A percentile compares a stretch with the other conserved stretches of the same genome.
These are phyloP conservation scores for Wickerhamomyces bisporus DNA, from an alignment of 805 yeast genomes.

Conservation along the genomic window DNA sequence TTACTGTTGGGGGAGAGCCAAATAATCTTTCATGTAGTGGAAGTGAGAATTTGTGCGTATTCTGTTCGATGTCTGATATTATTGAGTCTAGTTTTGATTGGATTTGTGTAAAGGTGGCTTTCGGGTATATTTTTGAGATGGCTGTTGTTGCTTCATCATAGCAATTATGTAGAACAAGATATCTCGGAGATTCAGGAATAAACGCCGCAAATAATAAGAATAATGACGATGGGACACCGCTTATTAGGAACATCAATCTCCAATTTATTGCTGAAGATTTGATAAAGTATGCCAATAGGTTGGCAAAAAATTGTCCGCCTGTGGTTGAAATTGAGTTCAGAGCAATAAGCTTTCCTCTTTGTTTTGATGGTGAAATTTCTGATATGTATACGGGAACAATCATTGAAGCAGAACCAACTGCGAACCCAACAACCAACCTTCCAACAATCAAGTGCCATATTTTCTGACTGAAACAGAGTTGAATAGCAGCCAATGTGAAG, in stretches of 20 bases:
- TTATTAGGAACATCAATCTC: slow-evolving; percentile 35
- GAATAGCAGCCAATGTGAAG: slow-evolving; percentile 43
- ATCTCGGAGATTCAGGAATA: slow-evolving; percentile 51
- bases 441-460: slow-evolving; percentile 32
- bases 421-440: slow-evolving; percentile 61
- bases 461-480: slow-evolving; percentile 26
- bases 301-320: slow-evolving; percentile 45
- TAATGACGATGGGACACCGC: slow-evolving; percentile 38
- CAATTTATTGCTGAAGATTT: slow-evolving; percentile 27
- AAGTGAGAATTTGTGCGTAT: slow-evolving; percentile 2
- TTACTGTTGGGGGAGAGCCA: slow-evolving; percentile 25
- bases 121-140: slow-evolving; percentile 39
- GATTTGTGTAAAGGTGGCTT: slow-evolving; percentile 37
- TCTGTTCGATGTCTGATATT: slow-evolving; percentile 33
- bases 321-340: slow-evolving; percentile 41
- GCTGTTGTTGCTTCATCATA: slow-evolving; percentile 35
- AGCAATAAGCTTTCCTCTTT: slow-evolving; percentile 34
- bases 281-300: slow-evolving; percentile 32
- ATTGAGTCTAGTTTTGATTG: slow-evolving; percentile 41
- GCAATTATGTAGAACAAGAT: slow-evolving; percentile 30
- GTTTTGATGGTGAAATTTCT: slow-evolving; percentile 41
- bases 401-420: slow-evolving; percentile 69
- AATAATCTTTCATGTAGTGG: slow-evolving; percentile 8
- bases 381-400: slow-evolving; percentile 56
- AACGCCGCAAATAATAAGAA: slow-evolving; percentile 32